Evolutionary conservation across 2,329 filamentous ascomycete genomes (phyloP).

Genomic region (Fusarium miscanthi): DNA sequence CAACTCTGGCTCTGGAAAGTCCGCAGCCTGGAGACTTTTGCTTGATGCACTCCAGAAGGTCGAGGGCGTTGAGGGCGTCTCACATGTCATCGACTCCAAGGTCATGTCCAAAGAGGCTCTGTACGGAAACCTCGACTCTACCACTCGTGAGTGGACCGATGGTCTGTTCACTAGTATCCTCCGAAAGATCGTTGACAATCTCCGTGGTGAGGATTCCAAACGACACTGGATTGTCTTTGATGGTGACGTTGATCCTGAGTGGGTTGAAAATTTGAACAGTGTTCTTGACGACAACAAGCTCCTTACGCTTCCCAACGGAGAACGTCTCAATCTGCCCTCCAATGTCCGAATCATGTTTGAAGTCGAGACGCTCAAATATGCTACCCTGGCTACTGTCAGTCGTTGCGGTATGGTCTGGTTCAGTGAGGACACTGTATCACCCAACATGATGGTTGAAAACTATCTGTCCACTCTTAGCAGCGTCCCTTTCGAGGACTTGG

Average conservation of each 20-base stretch:
- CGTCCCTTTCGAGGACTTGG: slow-evolving; percentile 91
- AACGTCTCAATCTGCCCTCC: slow-evolving; percentile 91
- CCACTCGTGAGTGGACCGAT: slow-evolving; percentile 98
- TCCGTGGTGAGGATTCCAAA: slow-evolving; percentile 96
- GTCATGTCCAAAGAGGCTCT: slow-evolving; percentile 99
- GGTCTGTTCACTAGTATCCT: slow-evolving; percentile 98
- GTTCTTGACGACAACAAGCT: slow-evolving; percentile 99
- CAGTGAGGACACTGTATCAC: slow-evolving; percentile 95
- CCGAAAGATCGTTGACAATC: slow-evolving; percentile 97
- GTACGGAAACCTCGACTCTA: slow-evolving; percentile 95
- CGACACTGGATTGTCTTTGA: slow-evolving; percentile 99
- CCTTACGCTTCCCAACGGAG: slow-evolving; percentile 94
- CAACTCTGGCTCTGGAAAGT: slow-evolving; percentile 97
- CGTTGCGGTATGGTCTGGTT: slow-evolving; percentile 99
- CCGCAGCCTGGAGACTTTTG: slow-evolving; percentile 91
- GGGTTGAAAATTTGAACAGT: slow-evolving; percentile 99
- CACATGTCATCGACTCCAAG: slow-evolving; percentile 98
- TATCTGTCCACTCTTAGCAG: slow-evolving; percentile 87
- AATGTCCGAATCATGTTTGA: slow-evolving; percentile 99
- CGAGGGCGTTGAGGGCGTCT: slow-evolving; percentile 92
- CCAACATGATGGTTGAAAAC: slow-evolving; percentile 91
- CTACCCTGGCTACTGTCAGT: slow-evolving; percentile 97
- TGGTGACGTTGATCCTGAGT: slow-evolving; percentile 98
- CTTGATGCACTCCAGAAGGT: slow-evolving; percentile 91
- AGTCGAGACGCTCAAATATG: slow-evolving; percentile 97